Evolutionary conservation across 2,329 filamentous ascomycete species (phyloP), one percentile per base, ranked within the genome.

Genomic region (Leptographium lundbergii): DNA sequence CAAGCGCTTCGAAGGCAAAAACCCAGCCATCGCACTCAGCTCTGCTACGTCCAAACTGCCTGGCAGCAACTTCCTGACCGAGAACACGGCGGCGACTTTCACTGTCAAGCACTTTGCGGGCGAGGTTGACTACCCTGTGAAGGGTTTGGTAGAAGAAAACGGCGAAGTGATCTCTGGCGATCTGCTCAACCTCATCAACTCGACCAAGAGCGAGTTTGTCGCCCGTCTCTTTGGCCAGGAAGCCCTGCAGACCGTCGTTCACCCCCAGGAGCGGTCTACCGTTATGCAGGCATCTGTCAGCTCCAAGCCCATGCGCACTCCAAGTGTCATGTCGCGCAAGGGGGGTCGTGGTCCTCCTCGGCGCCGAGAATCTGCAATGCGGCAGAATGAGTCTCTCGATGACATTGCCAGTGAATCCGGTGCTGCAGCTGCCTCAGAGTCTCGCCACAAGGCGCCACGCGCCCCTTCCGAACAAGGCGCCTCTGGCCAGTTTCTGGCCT

Each of bases 251-350:
- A 96, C 91, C 9, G 82, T 96, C 34, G 85, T 89, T n/a, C 94
- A 99, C 69, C 94, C 94, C 1, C 86, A 91, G 65, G 94, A 99
- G 72, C 87, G 84, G 66, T 86, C 84, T 0, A 90, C 94, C 0
- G 91, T 99, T 62, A 89, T 97, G 78, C 92, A 99, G 73, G 94
- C 92, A 2, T 91, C 91, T 54, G 89, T 99, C 65, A 95, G 91
- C 74, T 97, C 92, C 3, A 96, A 95, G 74, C 94, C 94, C 2
- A 85, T 91, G 70, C 85, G 94, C 59, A 88, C 90, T 70, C 94
- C 94, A 0, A 96, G 91, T 68, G 90, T 99, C 72, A 92, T 95
- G 73, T 86, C 88, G 34, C 84, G 85, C 65, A 95, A 89, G 74
- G 68, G 34, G 74, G 68, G 34, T 34, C 70, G 70, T 52, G 66